Percentiles rank a stretch among this genome's conserved stretches.
Evolutionary conservation across 805 yeast genomes (phyloP).

Genomic region (Ogataea salicorniae): DNA sequence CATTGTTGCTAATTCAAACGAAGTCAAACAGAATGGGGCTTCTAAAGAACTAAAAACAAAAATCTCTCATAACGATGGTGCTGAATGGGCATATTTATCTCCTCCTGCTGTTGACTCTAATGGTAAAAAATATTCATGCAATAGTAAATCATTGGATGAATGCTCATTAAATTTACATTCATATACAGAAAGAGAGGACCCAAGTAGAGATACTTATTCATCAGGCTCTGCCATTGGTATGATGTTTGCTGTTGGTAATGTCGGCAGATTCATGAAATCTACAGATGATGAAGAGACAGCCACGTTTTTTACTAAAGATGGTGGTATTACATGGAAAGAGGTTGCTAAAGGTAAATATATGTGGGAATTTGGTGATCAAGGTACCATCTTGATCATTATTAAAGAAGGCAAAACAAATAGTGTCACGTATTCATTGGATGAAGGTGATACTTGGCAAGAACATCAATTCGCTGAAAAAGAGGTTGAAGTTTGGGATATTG

Average conservation of each 20-base stretch:
- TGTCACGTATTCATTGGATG: conserved; percentile 65
- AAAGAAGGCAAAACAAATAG: conserved; percentile 52
- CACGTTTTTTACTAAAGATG: conserved; percentile 83
- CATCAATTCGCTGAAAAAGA: conserved; percentile 54
- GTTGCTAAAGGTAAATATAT: conserved; percentile 65
- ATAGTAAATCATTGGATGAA: conserved; percentile 38
- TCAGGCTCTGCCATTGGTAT: conserved; percentile 88
- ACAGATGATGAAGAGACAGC: conserved; percentile 41
- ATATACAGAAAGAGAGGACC: conserved; percentile 79
- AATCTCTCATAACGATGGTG: conserved; percentile 88
- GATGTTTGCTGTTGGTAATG: conserved; percentile 90
- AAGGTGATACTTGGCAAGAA: conserved; percentile 72
- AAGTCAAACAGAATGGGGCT: conserved; percentile 26
- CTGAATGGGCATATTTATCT: conserved; percentile 66
- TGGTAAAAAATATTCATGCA: conserved; percentile 54
- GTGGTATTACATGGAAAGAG: conserved; percentile 85
- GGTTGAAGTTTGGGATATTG: conserved; percentile 61
- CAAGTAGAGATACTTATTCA: conserved; percentile 70
- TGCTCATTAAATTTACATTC: conserved; percentile 89
- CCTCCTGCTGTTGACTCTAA: conserved; percentile 68
- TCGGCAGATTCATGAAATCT: conserved; percentile 53
- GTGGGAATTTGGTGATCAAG: conserved; percentile 98
- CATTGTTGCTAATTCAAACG: conserved; percentile 52
- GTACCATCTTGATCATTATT: conserved; percentile 75
- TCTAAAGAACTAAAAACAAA: conserved; percentile 59